These are phyloP conservation scores for Aspergillus sp. DNA, from an alignment of 2,329 filamentous ascomycete genomes.

Conservation along the genomic window DNA sequence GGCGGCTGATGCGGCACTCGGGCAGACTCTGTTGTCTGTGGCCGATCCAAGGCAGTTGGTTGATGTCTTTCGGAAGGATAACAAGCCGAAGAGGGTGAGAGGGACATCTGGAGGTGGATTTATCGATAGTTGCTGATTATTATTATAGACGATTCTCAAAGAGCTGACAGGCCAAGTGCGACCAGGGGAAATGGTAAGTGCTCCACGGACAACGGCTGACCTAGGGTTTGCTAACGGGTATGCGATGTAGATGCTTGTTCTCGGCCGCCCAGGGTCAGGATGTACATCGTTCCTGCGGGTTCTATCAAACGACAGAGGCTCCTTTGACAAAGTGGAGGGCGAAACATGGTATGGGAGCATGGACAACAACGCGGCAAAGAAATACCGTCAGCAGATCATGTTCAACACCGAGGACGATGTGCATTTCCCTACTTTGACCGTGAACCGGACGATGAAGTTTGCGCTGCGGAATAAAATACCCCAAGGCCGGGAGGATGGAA, in stretches of 20 bases:
- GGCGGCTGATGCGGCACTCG: conserved; percentile 37
- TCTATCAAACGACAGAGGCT: conserved; percentile 62
- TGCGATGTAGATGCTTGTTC: conserved; percentile 55
- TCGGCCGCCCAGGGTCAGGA: conserved; percentile 67
- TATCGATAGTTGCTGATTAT: background rate
- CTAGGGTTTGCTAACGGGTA: background rate
- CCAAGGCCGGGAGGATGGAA: conserved; percentile 23
- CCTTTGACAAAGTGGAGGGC: conserved; percentile 59
- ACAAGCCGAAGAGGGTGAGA: conserved; percentile 30
- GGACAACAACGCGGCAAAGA: conserved; percentile 46
- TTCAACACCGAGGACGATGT: conserved; percentile 77
- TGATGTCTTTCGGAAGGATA: conserved; percentile 17
- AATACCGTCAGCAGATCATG: conserved; percentile 49
- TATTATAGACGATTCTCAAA: conserved; percentile 39
- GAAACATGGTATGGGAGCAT: conserved; percentile 54
- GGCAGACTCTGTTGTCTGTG: conserved; percentile 34
- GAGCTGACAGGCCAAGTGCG: conserved; percentile 41
- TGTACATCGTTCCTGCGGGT: conserved; percentile 71
- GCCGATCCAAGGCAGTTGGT: conserved; percentile 32
- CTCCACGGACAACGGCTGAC: too few species aligned
- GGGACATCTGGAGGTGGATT: background rate
- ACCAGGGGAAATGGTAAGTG: conserved; percentile 45
- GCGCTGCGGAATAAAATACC: conserved; percentile 56
- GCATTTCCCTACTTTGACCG: conserved; percentile 72
- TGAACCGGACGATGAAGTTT: conserved; percentile 72